A percentile compares a stretch with the other conserved stretches of the same genome.
Conservation (phyloP, 163 green algal genomes). For the Coccomyxa subellipsoidea region DNA sequence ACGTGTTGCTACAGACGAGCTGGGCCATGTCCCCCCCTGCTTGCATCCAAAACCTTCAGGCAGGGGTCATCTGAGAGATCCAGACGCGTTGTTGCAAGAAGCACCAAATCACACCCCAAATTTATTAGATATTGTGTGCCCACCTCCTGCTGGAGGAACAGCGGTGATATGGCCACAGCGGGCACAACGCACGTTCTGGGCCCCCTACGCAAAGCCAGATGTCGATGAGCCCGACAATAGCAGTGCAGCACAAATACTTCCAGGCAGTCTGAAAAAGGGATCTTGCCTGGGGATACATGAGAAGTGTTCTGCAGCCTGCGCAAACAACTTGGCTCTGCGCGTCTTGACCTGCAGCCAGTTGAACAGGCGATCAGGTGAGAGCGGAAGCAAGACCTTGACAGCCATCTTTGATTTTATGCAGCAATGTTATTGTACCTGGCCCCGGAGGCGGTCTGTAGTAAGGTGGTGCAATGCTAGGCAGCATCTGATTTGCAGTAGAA, state of each 20-base stretch:
- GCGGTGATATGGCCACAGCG: slow-evolving; percentile 76
- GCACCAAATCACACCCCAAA: too few relatives aligned
- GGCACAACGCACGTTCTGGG: slow-evolving; percentile 81
- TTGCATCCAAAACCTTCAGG: neutral
- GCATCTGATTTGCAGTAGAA: neutral
- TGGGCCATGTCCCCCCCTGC: slow-evolving; percentile 70
- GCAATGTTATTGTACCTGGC: neutral
- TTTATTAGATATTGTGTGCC: too few relatives aligned
- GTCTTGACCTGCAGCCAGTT: neutral
- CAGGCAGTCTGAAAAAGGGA: neutral
- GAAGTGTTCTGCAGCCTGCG: slow-evolving; percentile 63
- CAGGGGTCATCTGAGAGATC: too few relatives aligned
- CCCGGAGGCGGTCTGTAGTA: neutral
- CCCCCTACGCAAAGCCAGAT: slow-evolving; percentile 49
- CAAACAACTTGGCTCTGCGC: slow-evolving; percentile 67
- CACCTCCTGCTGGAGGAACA: slow-evolving; percentile 49
- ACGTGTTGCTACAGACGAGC: slow-evolving; percentile 74
- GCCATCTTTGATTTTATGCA: neutral
- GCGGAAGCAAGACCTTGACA: too few relatives aligned
- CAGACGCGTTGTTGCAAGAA: too few relatives aligned
- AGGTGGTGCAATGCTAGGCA: neutral
- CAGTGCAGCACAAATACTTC: neutral
- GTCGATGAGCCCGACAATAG: neutral
- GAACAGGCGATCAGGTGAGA: neutral
- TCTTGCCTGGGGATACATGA: slow-evolving; percentile 69